Evolutionary conservation across 306 rosid species (phyloP), one percentile per base, ranked within the genome.

Genomic region (Fragaria vesca): DNA sequence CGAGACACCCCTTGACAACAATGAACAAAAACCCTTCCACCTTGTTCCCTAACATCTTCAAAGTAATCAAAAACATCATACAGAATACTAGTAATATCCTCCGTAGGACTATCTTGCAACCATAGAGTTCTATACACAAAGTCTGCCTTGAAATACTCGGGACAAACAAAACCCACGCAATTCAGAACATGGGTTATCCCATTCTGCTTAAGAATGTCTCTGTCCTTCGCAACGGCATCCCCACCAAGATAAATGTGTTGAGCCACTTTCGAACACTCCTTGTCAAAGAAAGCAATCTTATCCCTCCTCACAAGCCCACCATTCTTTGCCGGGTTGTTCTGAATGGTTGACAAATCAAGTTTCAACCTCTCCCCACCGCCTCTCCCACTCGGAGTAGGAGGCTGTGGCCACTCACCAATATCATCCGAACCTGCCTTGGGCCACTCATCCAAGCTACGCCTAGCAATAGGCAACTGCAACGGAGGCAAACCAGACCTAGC

Each of bases 1-100:
- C 99, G 89, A 30, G 98, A 96, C 55, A 96, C 99, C 73, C 99
- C 99, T 83, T 93, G 99, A 83, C 99, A 96, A 82, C 99, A 96
- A 76, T 96, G 99, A 79, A 96, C 99, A 78, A 93, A 96, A 42
- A 96, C 98, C 87, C 96, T 90, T 75, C 99, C 99, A 78, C 83
- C 76, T 60, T 82, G 87, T 34, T 95, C 99, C 81, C 99, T 95
- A 67, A 95, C 99, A 84, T 93, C 99, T 84, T 95, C 99, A 86
- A 95, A 95, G 83, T 95, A 95, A 72, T 95, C 99, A 87, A 95
- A 95, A 70, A 93, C 99, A 77, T 95, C 97, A 73, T 95, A 95
- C 48, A 95, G 76, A 43, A 95, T 95, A 57, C 99, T 95, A 80
- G 99, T 95, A 40, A 95, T 95, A 82, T 95, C 99, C 88, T 95